Evolutionary conservation across 139 green algal species (phyloP), one percentile per base, ranked within the genome.

Genomic region (Trebouxia sp.): DNA sequence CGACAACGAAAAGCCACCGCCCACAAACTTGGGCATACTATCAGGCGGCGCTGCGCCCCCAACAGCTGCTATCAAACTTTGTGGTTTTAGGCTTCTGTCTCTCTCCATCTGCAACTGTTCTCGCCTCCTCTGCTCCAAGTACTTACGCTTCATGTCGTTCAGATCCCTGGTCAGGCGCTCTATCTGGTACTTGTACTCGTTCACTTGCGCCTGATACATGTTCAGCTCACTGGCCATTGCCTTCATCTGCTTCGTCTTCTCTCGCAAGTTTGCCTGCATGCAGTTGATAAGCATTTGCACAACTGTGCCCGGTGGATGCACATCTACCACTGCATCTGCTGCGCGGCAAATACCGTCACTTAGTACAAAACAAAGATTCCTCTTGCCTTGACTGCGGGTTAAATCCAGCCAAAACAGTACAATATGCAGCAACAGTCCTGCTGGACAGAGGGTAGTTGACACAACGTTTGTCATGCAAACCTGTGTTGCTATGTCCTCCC

Each of bases 221-320:
- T 96, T 97, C 62, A 98, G 91, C 88, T 98, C 95, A 8, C 76
- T 87, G 0, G 92, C 90, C 89, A 98, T 95, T 11, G 90, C 88
- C 89, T 97, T 97, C 83, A 98, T 93, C 86, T 97, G 93, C 87
- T 96, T 96, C 3, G 92, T 95, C 88, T 98, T 98, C 79, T 97
- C 93, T 11, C 92, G 86, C 62, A 98, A 82, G 55, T 89, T 93
- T 42, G 86, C 89, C 91, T 97, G 90, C 53, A 62, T 1, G 3
- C 10, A n/a, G n/a, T n/a, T n/a, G n/a, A n/a, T n/a, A n/a, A n/a
- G n/a, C n/a, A n/a, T n/a, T n/a, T n/a, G n/a, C n/a, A n/a, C n/a
- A n/a, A n/a, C n/a, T n/a, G n/a, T n/a, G n/a, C n/a, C n/a, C n/a
- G n/a, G n/a, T n/a, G n/a, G n/a, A n/a, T n/a, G n/a, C n/a, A n/a